These are phyloP conservation scores for Grosmannia penicillata DNA, from an alignment of 2,329 filamentous ascomycete species.

Conservation along the genomic window DNA sequence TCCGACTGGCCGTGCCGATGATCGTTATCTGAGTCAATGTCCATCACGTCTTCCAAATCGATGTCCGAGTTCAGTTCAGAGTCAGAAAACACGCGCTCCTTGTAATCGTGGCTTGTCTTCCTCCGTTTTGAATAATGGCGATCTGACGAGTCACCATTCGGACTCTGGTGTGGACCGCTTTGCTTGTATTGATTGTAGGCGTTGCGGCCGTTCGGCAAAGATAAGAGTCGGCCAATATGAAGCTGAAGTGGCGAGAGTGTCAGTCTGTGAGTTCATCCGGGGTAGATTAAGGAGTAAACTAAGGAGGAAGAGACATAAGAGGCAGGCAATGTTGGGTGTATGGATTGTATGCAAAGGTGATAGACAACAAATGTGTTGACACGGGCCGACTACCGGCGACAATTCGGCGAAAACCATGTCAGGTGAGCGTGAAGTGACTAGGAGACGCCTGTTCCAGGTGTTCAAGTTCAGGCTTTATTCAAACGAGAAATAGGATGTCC, in stretches of 20 bases:
- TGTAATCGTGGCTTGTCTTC: slow-evolving; percentile 1
- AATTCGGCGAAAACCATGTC: too few relatives aligned
- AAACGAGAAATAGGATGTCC: too few relatives aligned
- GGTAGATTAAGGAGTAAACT: background rate
- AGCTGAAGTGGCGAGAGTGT: slow-evolving; percentile 1
- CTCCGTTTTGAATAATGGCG: slow-evolving; percentile 3
- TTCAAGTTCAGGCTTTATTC: too few relatives aligned
- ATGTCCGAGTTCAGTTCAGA: background rate
- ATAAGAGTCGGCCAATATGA: background rate
- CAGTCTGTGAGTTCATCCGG: background rate
- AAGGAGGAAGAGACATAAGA: background rate
- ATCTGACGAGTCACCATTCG: background rate
- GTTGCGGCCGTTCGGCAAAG: slow-evolving; percentile 9
- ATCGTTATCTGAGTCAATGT: background rate
- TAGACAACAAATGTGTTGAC: too few relatives aligned
- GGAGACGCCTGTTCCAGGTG: too few relatives aligned
- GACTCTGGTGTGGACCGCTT: background rate
- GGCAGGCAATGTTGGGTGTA: too few relatives aligned
- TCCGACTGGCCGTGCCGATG: background rate
- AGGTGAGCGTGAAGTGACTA: too few relatives aligned
- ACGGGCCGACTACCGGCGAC: too few relatives aligned
- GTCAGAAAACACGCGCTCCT: too few relatives aligned
- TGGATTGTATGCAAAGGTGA: too few relatives aligned
- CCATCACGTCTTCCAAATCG: slow-evolving; percentile 4
- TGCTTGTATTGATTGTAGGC: slow-evolving; percentile 6